Evolutionary conservation across 2,329 filamentous ascomycete species (phyloP).

Genomic region (Sporothrix humicola): DNA sequence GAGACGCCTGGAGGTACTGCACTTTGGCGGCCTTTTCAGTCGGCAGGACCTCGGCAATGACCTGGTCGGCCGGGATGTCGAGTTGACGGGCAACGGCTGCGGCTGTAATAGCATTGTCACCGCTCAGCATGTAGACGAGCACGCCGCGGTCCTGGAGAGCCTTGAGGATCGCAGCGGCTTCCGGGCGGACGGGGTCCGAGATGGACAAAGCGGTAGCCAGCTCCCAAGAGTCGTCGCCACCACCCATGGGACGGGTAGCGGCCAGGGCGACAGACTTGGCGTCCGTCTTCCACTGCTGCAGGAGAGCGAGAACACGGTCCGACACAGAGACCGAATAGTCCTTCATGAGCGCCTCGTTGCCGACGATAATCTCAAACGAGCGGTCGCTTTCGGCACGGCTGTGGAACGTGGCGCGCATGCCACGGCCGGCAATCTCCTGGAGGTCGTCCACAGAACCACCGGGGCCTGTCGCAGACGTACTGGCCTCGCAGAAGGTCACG

Average conservation of each 20-base stretch:
- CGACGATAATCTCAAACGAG: conserved; percentile 64
- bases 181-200: conserved; percentile 78
- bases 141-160: conserved; percentile 69
- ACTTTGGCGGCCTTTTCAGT: conserved; percentile 80
- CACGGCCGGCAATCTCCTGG: conserved; percentile 73
- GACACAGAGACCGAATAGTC: conserved; percentile 54
- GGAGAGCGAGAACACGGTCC: conserved; percentile 43
- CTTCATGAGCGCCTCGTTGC: conserved; percentile 73
- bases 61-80: conserved; percentile 73
- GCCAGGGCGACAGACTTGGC: conserved; percentile 69
- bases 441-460: conserved; percentile 50
- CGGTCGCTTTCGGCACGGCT: conserved; percentile 32
- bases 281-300: conserved; percentile 64
- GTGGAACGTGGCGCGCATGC: conserved; percentile 64
- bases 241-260: conserved; percentile 49
- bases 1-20: conserved; percentile 62
- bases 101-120: conserved; percentile 87
- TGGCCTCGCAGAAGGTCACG: conserved; percentile 61
- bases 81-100: conserved; percentile 75
- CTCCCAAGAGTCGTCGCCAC: conserved; percentile 46
- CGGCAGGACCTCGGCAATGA: conserved; percentile 87
- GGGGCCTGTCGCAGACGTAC: conserved; percentile 31
- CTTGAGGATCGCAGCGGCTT: conserved; percentile 68
- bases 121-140: conserved; percentile 89
- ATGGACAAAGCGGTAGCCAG: conserved; percentile 74